Percentiles rank a stretch among this genome's conserved stretches.
These are phyloP conservation scores for Evansstolkia leycettana DNA, from an alignment of 495 filamentous ascomycete species.

Conservation along the genomic window DNA sequence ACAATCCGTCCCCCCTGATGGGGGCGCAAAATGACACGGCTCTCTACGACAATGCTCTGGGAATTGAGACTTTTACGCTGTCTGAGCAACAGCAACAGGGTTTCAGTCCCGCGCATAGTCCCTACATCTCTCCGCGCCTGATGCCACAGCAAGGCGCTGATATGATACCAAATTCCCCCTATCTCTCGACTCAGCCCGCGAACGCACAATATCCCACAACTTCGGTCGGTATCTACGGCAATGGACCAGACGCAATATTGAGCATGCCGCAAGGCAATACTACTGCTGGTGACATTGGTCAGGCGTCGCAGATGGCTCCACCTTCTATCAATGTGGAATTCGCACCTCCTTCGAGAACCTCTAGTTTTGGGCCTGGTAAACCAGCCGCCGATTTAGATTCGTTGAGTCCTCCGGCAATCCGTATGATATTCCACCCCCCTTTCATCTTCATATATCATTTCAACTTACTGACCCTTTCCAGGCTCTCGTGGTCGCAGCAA, in stretches of 20 bases:
- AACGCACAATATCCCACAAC: constrained; percentile 36
- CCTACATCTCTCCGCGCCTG: constrained; percentile 73
- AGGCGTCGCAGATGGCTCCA: constrained; percentile 63
- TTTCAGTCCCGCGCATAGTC: constrained; percentile 70
- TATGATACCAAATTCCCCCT: constrained; percentile 30
- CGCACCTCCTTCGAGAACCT: constrained; percentile 69
- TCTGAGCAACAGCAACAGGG: constrained; percentile 53
- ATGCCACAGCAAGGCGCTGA: constrained; percentile 56
- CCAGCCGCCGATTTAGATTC: constrained; percentile 55
- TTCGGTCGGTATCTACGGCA: constrained; percentile 44
- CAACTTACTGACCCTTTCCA: constrained; percentile 8
- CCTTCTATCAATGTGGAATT: constrained; percentile 90
- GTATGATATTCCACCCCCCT: constrained; percentile 37
- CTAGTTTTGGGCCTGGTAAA: constrained; percentile 59
- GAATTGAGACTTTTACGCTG: constrained; percentile 70
- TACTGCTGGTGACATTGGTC: constrained; percentile 45
- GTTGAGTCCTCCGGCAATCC: constrained; percentile 73
- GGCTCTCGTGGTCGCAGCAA: constrained; percentile 52
- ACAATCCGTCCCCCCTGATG: constrained; percentile 69
- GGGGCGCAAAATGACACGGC: constrained; percentile 54
- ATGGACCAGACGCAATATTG: constrained; percentile 24
- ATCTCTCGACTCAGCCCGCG: constrained; percentile 38
- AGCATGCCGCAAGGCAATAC: constrained; percentile 14
- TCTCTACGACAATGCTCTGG: constrained; percentile 65
- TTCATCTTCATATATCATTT: constrained; percentile 1